Evolutionary conservation across 179 eudicot genomes (phyloP).

Genomic region (Camellia oleifera): DNA sequence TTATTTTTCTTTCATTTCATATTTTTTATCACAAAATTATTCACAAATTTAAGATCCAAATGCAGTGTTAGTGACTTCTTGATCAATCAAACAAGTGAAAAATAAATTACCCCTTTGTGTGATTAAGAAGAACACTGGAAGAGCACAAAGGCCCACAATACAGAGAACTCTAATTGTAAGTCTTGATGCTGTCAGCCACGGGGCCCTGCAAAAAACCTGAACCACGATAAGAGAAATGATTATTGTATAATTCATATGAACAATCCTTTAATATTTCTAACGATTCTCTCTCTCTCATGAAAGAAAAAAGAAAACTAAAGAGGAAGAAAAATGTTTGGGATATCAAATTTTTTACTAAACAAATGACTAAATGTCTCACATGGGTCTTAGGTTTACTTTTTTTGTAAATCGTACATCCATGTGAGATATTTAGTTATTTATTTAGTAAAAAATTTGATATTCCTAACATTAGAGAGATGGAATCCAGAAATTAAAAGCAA

Average conservation of each 20-base stretch:
- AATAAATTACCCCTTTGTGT: not conserved
- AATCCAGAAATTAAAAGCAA: not conserved
- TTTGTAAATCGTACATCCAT: too few species aligned
- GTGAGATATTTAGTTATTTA: too few species aligned
- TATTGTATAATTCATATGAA: not conserved
- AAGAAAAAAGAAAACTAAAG: not conserved
- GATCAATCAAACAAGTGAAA: not conserved
- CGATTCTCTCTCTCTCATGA: not conserved
- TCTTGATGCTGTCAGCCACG: not conserved
- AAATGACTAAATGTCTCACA: too few species aligned
- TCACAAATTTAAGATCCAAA: too few species aligned
- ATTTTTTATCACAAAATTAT: too few species aligned
- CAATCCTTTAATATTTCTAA: not conserved
- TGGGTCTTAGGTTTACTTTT: too few species aligned
- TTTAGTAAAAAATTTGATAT: too few species aligned
- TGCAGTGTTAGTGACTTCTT: not conserved
- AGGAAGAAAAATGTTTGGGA: not conserved
- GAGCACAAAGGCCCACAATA: slow-evolving; percentile 6
- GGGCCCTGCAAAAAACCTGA: slow-evolving; percentile 13
- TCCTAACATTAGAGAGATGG: not conserved
- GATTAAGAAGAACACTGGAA: not conserved
- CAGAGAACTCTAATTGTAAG: not conserved
- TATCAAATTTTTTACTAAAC: too few species aligned
- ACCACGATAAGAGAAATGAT: slow-evolving; percentile 12
- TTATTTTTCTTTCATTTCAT: too few species aligned